Evolutionary conservation across 805 yeast genomes (phyloP).

Genomic region (Candida suzukii): DNA sequence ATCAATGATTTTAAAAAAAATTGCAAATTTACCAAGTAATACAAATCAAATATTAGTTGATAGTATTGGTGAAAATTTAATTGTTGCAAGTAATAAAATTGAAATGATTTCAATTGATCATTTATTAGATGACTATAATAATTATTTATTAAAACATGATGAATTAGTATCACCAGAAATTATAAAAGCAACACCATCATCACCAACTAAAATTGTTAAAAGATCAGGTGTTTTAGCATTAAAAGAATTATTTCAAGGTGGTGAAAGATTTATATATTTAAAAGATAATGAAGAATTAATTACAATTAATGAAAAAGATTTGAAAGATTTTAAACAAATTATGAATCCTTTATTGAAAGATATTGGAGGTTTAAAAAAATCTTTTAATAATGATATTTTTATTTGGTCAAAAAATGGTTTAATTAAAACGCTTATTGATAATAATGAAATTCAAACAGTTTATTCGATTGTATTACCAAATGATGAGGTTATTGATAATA

Average conservation of each 20-base stretch:
- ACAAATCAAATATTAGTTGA: constrained; percentile 18
- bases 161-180: constrained; percentile 1
- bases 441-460: constrained; percentile 3
- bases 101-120: constrained; percentile 10
- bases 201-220: constrained; percentile 21
- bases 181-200: constrained; percentile 17
- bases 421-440: constrained; percentile 22
- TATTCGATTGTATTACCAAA: constrained; percentile 14
- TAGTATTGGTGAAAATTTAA: constrained; percentile 9
- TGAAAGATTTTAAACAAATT: constrained; percentile 12
- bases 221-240: constrained; percentile 26
- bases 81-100: constrained; percentile 12
- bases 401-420: constrained; percentile 38
- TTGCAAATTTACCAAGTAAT: constrained; percentile 10
- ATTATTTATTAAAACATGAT: neutral
- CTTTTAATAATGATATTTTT: constrained; percentile 24
- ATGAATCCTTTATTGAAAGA: constrained; percentile 31
- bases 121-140: constrained; percentile 4
- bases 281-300: constrained; percentile 30
- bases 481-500: constrained; percentile 31
- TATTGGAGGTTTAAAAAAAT: constrained; percentile 31
- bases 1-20: constrained; percentile 11
- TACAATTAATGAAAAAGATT: constrained; percentile 16
- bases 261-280: constrained; percentile 24
- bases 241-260: constrained; percentile 18